A percentile compares a stretch with the other conserved stretches of the same genome.
Evolutionary conservation across 2,329 filamentous ascomycete genomes (phyloP).

Genomic region (Pleurostoma richardsiae): DNA sequence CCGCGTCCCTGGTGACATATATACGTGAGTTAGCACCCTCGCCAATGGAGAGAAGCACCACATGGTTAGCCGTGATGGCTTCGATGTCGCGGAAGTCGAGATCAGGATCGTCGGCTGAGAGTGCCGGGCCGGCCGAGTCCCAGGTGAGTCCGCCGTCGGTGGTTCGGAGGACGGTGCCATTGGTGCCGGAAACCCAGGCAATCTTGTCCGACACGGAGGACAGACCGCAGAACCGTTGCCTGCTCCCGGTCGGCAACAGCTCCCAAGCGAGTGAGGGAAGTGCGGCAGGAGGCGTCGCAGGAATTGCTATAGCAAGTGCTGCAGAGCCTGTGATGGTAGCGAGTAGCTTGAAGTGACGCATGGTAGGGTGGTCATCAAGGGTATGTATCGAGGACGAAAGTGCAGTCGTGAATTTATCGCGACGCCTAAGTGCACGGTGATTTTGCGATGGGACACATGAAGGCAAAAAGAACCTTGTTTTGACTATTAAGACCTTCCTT

Average conservation of each 20-base stretch:
- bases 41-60: conserved; percentile 31
- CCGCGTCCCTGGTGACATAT: conserved; percentile 21
- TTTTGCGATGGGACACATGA: too few relatives aligned
- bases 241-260: conserved; percentile 16
- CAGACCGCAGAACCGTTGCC: conserved; percentile 22
- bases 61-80: conserved; percentile 36
- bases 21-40: conserved; percentile 22
- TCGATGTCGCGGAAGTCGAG: conserved; percentile 42
- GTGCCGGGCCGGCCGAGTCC: conserved; percentile 20
- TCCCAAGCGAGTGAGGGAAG: conserved; percentile 11
- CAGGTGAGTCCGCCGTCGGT: conserved; percentile 21
- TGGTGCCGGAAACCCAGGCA: conserved; percentile 24
- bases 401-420: too few relatives aligned
- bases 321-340: too few relatives aligned
- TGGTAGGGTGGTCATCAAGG: too few relatives aligned
- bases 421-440: too few relatives aligned
- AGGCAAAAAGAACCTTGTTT: too few relatives aligned
- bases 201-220: conserved; percentile 20
- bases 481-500: too few relatives aligned
- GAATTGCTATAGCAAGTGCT: too few relatives aligned
- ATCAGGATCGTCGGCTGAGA: conserved; percentile 12
- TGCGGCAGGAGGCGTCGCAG: too few relatives aligned
- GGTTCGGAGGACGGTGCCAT: conserved; percentile 21
- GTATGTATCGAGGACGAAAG: too few relatives aligned
- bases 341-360: too few relatives aligned